Evolutionary conservation across 1,284 basidiomycete genomes (phyloP), one percentile per base, ranked within the genome.

Genomic region (Fomitopsis betulina): DNA sequence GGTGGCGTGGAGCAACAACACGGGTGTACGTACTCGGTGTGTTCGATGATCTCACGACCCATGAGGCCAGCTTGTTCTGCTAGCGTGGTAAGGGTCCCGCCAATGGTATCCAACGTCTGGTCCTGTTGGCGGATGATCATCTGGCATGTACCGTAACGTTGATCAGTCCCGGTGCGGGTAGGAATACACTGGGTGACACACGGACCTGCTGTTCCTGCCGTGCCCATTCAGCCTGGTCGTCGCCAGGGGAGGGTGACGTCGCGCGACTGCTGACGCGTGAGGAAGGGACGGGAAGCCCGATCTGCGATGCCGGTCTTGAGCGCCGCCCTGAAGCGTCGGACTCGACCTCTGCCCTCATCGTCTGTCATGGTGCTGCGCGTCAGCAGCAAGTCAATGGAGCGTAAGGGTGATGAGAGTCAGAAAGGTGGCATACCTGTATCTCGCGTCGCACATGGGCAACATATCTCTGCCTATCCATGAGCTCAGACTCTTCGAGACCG

Each of bases 21-120:
- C 27, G 52, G 37, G 13, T 47, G 33, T 56, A 59, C 55, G 73
- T 86, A 95, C 94, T 93, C 91, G 64, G 87, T 91, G 65, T 96
- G 94, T 70, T 95, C 93, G 5, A 72, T 76, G 49, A 96, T 91
- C 70, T 97, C 94, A 54, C 84, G 85, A 0, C 94, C 94, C 83
- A 97, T 96, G 43, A 96, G 75, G 5, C 89, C 91, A 0, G 94
- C 94, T 73, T 97, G 95, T 62, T 91, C 86, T 0, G 89, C 86
- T 13, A 97, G 76, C 1, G 87, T 93, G 56, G 71, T 84, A 43
- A 97, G 72, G 0, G 94, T 94, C 0, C 93, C 93, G 0, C 89
- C 83, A 66, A 97, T 95, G 0, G 88, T 83, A 47, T 89, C 86
- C 60, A 97, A 86, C 0, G 93, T 89, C 51, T 85, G 81, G 68